A percentile compares a stretch with the other conserved stretches of the same genome.
Evolutionary conservation across 2,329 filamentous ascomycete genomes (phyloP).

Genomic region (Botrytis galanthina): DNA sequence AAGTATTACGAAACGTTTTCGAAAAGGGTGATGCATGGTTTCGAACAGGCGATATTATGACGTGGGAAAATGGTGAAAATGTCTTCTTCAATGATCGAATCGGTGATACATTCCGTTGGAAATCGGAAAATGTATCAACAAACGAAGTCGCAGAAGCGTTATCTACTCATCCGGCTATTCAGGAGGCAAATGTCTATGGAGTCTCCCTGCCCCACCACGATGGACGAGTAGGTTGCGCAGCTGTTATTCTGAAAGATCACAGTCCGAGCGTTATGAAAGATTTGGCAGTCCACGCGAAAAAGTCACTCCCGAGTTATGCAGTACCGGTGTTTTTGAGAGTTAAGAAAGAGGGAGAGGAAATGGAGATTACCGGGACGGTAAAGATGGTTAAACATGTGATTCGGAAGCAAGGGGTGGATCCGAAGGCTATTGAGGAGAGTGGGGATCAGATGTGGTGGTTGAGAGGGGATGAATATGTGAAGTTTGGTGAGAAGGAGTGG

Average conservation of each 20-base stretch:
- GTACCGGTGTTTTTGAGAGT: conserved; percentile 75
- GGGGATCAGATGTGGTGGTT: conserved; percentile 53
- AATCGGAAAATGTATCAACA: conserved; percentile 80
- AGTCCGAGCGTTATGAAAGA: conserved; percentile 49
- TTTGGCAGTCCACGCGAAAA: conserved; percentile 57
- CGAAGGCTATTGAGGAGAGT: conserved; percentile 45
- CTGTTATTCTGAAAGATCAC: conserved; percentile 57
- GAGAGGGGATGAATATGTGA: conserved; percentile 64
- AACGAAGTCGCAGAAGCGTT: conserved; percentile 77
- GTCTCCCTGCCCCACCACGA: conserved; percentile 78
- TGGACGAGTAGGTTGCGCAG: conserved; percentile 78
- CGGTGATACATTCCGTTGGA: conserved; percentile 77
- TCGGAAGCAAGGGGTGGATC: conserved; percentile 72
- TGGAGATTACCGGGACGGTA: conserved; percentile 75
- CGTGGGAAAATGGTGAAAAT: conserved; percentile 67
- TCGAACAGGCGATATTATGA: conserved; percentile 77
- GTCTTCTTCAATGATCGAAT: conserved; percentile 80
- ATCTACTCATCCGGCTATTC: conserved; percentile 62
- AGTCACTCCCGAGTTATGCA: conserved; percentile 68
- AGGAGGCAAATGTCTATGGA: conserved; percentile 84
- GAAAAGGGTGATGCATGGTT: conserved; percentile 77
- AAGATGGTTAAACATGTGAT: conserved; percentile 82
- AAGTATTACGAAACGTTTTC: conserved; percentile 73
- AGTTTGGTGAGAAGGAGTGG: conserved; percentile 69
- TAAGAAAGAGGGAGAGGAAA: conserved; percentile 45